These are phyloP conservation scores for Quercus cerris DNA, from an alignment of 306 rosid species.

Conservation along the genomic window DNA sequence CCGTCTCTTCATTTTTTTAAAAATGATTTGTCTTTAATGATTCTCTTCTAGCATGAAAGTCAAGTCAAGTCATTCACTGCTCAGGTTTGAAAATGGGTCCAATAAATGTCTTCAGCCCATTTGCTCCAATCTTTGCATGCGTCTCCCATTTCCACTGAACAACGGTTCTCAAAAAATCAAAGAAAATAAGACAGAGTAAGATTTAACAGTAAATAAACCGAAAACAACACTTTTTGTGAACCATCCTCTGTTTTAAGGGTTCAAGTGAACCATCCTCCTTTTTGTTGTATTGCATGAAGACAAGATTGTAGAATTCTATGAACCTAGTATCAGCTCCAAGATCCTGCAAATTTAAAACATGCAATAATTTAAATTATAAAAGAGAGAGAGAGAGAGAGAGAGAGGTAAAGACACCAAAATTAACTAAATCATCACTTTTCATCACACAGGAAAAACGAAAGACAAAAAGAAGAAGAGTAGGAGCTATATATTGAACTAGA, in stretches of 20 bases:
- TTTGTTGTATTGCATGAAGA: constrained; percentile 94
- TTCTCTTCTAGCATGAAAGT: too few species aligned
- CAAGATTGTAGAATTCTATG: constrained; percentile 87
- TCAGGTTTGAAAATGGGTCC: too few species aligned
- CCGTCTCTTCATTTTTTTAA: too few species aligned
- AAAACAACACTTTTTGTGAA: too few species aligned
- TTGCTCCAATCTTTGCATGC: too few species aligned
- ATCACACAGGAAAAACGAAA: constrained; percentile 13
- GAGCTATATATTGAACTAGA: constrained; percentile 10
- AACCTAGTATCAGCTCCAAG: constrained; percentile 80
- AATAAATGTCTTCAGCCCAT: too few species aligned
- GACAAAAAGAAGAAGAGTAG: neutral
- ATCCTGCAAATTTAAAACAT: constrained; percentile 51
- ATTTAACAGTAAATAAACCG: too few species aligned
- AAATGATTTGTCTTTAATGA: too few species aligned
- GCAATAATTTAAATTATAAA: neutral
- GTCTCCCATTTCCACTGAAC: too few species aligned
- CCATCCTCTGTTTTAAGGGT: constrained; percentile 86
- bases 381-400: neutral
- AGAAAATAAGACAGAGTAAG: too few species aligned
- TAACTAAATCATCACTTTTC: constrained; percentile 16
- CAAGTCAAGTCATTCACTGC: too few species aligned
- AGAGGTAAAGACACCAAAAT: neutral
- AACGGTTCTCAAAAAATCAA: too few species aligned
- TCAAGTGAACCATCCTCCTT: constrained; percentile 80